Evolutionary conservation across 2,329 filamentous ascomycete species (phyloP), one percentile per base, ranked within the genome.

Genomic region (Neopestalotiopsis clavispora): DNA sequence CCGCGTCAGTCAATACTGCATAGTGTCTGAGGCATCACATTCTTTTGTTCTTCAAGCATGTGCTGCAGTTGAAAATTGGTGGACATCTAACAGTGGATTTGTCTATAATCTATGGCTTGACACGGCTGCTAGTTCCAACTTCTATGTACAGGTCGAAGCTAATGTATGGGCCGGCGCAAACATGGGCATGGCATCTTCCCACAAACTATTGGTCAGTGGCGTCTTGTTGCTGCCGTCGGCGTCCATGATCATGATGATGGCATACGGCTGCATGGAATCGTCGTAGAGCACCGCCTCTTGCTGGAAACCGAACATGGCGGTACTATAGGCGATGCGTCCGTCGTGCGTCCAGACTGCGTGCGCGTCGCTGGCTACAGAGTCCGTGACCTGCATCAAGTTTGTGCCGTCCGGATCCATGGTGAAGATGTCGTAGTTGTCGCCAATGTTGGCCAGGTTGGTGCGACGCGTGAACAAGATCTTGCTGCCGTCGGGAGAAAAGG

Each of bases 131-230:
- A 32, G 12, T 28, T 59, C 28, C 23, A 59, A 59, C n/a, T 28
- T 28, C 23, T 28, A 28, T 28, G 23, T 30, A 58, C 56, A 59
- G 6, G 56, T 32, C 56, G 56, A 59, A 17, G n/a, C 56, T 20
- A 59, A 20, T 10, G 56, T 23, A 23, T 59, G 56, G 4, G 56
- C 56, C 6, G 61, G 61, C 13, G 40, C 30, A 64, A 28, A 52
- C 61, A 38, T 23, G 38, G 61, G 61, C 61, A 64, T 64, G 10
- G 61, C 20, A 34, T 64, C 61, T 28, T 64, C 61, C 61, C 61
- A 64, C 20, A 45, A 5, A 52, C 61, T 64, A 28, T 64, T 32
- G n/a, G 61, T 64, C n/a, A 64, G 20, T 12, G 42, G n/a, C 2
- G 34, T 45, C 61, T 49, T 49, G 28, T 64, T 64, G 20, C n/a